These are phyloP conservation scores for Durotheca rogersii DNA, from an alignment of 495 filamentous ascomycete genomes.

Conservation along the genomic window DNA sequence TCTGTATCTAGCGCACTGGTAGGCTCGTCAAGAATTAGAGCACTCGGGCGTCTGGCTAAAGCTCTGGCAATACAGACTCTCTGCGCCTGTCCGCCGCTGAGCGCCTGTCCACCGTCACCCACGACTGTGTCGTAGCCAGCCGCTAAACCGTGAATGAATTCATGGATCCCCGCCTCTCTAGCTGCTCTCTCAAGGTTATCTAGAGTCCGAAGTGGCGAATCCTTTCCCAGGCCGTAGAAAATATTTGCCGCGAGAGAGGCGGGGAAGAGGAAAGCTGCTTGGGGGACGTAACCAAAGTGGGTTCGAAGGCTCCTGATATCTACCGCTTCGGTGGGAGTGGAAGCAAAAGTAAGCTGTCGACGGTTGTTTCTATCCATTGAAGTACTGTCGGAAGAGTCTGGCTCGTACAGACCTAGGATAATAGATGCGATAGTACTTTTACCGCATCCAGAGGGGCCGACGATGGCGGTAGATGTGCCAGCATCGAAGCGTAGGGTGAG, in stretches of 20 bases:
- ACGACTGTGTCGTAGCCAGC: slow-evolving; percentile 72
- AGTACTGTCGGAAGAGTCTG: slow-evolving; percentile 12
- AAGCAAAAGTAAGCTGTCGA: slow-evolving; percentile 56
- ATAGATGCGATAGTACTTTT: slow-evolving; percentile 85
- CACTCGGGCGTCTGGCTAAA: slow-evolving; percentile 63
- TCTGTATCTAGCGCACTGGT: slow-evolving; percentile 76
- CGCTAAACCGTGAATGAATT: slow-evolving; percentile 73
- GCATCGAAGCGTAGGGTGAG: slow-evolving; percentile 61
- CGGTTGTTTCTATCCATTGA: background rate
- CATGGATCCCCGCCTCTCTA: slow-evolving; percentile 69
- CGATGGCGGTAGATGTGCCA: slow-evolving; percentile 69
- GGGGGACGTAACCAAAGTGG: slow-evolving; percentile 73
- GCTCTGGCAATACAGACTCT: slow-evolving; percentile 81
- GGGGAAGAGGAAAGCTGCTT: slow-evolving; percentile 76
- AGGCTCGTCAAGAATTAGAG: slow-evolving; percentile 86
- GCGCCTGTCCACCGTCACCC: slow-evolving; percentile 70
- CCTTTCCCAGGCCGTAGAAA: slow-evolving; percentile 64
- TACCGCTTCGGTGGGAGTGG: slow-evolving; percentile 54
- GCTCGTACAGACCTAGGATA: slow-evolving; percentile 53
- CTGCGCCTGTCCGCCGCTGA: slow-evolving; percentile 86
- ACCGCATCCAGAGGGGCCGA: slow-evolving; percentile 80
- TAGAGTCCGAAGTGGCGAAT: slow-evolving; percentile 38
- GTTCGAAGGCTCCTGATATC: slow-evolving; percentile 65
- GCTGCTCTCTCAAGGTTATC: slow-evolving; percentile 60
- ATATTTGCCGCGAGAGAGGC: slow-evolving; percentile 75